Base-by-base conservation (phyloP, 208 protist genomes). In the Crithidia expoeki region DNA sequence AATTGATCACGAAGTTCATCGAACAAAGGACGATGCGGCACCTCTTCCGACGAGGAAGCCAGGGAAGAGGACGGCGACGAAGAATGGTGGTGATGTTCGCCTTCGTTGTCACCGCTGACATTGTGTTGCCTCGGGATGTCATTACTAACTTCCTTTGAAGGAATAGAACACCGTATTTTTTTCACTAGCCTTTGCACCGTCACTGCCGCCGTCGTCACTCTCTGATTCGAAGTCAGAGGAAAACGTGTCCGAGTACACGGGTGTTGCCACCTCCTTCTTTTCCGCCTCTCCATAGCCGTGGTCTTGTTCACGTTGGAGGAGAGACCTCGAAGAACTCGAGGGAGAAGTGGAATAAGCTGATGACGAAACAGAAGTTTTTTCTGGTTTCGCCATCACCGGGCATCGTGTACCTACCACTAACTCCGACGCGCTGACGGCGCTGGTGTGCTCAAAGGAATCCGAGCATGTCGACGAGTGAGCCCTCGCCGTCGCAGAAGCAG, bases 1-100 rank as follows among this genome's bases (percentile, higher is more conserved):
- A 75, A 57, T 34, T 70, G 57, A 14, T 52, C 60, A 4, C 64
- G 57, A 38, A 70, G 51, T 55, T 73, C 46, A 25, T 70, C 53
- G 19, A 69, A 11, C 25, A 50, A 66, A 19, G 30, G 55, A 1
- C 14, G 11, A 19, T 58, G 34, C 10, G 68, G 60, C 28, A 49
- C 60, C n/a, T 23, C 28, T 21, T 40, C 32, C 12, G 23, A 25
- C 33, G 72, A 66, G n/a, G 72, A 44, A 21, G 64, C 44, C 17
- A 60, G 28, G 6, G 59, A 61, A 9, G 60, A 65, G 7, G 68
- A 55, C 38, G 67, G 56, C 42, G 42, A 56, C 2, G 32, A 40
- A 30, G 32, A 10, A 59, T 16, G 32, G 17, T 28, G 56, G 28
- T 44, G 33, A 44, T 44, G 2, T 2, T 42, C 30, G 17, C 19